These are phyloP conservation scores for Aspergillus taichungensis DNA, from an alignment of 495 filamentous ascomycete species.

Conservation along the genomic window DNA sequence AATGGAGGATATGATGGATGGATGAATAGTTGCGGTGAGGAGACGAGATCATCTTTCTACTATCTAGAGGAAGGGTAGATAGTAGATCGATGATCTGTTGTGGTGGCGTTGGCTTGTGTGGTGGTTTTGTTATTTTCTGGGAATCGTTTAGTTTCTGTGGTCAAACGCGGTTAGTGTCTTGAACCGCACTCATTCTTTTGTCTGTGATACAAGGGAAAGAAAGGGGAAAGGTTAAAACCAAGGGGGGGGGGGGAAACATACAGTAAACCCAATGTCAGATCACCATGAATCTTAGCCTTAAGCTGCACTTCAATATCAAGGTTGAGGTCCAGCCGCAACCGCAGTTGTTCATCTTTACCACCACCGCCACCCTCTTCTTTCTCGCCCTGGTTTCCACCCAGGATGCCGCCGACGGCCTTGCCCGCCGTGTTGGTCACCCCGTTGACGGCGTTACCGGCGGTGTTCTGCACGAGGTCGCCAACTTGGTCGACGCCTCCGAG, in stretches of 20 bases:
- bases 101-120: too few species aligned
- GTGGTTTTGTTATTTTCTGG: too few species aligned
- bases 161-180: background rate
- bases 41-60: too few species aligned
- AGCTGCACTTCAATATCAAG: slow-evolving; percentile 83
- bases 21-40: too few species aligned
- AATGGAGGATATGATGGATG: too few species aligned
- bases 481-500: slow-evolving; percentile 52
- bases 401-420: slow-evolving; percentile 46
- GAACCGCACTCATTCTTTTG: background rate
- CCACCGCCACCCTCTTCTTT: slow-evolving; percentile 34
- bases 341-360: slow-evolving; percentile 61
- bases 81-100: too few species aligned
- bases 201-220: background rate
- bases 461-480: slow-evolving; percentile 52
- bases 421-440: slow-evolving; percentile 49
- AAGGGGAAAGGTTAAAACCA: slow-evolving; percentile 7
- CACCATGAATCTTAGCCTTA: slow-evolving; percentile 88
- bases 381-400: slow-evolving; percentile 28
- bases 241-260: slow-evolving; percentile 39
- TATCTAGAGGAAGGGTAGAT: too few species aligned
- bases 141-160: too few species aligned
- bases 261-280: slow-evolving; percentile 79
- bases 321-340: slow-evolving; percentile 73
- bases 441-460: slow-evolving; percentile 51